Evolutionary conservation across 2,329 filamentous ascomycete species (phyloP), one percentile per base, ranked within the genome.

Genomic region (Botryotinia narcissicola): DNA sequence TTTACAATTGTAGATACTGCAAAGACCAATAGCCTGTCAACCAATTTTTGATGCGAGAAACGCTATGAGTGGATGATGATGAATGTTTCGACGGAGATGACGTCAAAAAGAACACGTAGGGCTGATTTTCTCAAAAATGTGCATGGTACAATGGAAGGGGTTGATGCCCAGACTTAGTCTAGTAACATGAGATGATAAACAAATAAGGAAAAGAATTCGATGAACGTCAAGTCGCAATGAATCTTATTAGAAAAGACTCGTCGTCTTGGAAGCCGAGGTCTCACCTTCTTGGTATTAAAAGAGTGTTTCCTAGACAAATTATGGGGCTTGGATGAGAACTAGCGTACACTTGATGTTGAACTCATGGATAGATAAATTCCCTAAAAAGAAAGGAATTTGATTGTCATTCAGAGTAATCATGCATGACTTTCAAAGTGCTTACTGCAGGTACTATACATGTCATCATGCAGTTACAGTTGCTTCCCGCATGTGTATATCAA

Each of bases 371-470:
- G 14, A 16, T 4, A 37, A 10, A 20, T 54, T 42, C 16, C 16
- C 9, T 1, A 20, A 29, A 68, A 40, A 20, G 14, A 22, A 63
- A 18, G 37, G 40, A 63, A 63, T 42, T 7, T n/a, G 6, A 57
- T 57, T 29, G 7, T 18, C 51, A 48, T 22, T 9, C 64, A 40
- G 25, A n/a, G 32, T 37, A 29, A 9, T 46, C 14, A 46, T 37
- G 44, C 22, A 37, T 37, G 4, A 37, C 18, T 25, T 63, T 54
- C 4, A 25, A 46, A 70, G 54, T 70, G 68, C 68, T 70, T 35
- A 70, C 29, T 70, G 40, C 68, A 70, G n/a, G 22, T 61, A 61
- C 20, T 70, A 29, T 18, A 62, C 29, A 62, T 32, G 54, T 70
- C 29, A 46, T 46, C 29, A 70, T 70, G 40, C 54, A 70, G 40